Evolutionary conservation across 768 basidiomycete genomes (phyloP).

Genomic region (Rhodotorula graminis): DNA sequence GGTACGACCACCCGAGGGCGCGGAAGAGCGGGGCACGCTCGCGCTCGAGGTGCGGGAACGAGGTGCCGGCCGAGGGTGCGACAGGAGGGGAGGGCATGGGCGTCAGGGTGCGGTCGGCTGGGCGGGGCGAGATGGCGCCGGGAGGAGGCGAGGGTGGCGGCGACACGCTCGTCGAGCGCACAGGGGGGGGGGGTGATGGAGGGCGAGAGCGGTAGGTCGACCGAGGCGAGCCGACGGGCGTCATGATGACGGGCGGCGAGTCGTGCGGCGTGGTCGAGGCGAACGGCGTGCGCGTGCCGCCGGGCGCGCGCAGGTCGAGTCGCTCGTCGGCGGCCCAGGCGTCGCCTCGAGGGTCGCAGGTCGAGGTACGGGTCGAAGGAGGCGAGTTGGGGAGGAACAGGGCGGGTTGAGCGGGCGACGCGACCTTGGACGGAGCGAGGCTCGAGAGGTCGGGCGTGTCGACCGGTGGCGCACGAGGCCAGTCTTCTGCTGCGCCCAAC

Average conservation of each 20-base stretch:
- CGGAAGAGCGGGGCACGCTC: not conserved
- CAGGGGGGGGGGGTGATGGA: not conserved
- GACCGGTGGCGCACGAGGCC: not conserved
- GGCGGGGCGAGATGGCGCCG: not conserved
- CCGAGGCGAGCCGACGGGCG: not conserved
- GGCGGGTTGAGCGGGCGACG: too few relatives aligned
- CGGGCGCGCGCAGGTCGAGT: not conserved
- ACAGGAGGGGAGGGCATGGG: not conserved
- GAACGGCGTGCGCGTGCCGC: not conserved
- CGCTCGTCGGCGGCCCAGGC: not conserved
- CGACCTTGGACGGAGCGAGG: too few relatives aligned
- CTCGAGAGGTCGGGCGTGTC: not conserved
- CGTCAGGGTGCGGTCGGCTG: slow-evolving; percentile 2
- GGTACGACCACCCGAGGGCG: slow-evolving; percentile 1
- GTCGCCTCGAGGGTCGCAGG: too few relatives aligned
- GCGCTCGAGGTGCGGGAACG: not conserved
- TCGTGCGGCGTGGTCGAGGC: not conserved
- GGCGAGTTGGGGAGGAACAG: not conserved
- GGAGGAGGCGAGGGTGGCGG: not conserved
- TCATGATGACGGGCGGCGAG: not conserved
- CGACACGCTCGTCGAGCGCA: not conserved
- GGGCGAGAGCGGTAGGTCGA: not conserved
- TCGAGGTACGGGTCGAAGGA: not conserved
- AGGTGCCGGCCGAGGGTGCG: too few relatives aligned
- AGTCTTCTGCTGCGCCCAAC: too few relatives aligned